Evolutionary conservation across 2,329 filamentous ascomycete species (phyloP).

Genomic region (Aureobasidium subglaciale): DNA sequence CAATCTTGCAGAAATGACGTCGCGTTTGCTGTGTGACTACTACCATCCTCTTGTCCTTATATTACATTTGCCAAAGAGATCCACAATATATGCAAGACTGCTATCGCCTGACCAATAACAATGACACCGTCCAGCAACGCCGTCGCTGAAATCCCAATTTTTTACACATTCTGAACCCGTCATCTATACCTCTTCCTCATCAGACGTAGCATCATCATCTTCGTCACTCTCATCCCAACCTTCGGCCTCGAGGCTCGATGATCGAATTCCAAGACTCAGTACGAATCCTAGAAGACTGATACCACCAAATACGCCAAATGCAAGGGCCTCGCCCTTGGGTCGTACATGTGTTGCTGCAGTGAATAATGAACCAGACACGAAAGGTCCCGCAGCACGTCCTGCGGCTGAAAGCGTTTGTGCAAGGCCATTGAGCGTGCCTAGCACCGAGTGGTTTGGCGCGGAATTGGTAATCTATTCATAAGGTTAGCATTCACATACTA

Average conservation of each 20-base stretch:
- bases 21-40: too few relatives aligned
- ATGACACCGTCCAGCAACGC: slow-evolving; percentile 14
- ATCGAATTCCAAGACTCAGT: slow-evolving; percentile 69
- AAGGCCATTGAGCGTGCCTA: slow-evolving; percentile 86
- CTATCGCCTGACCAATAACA: not conserved
- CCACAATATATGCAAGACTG: slow-evolving; percentile 4
- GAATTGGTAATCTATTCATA: slow-evolving; percentile 76
- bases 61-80: not conserved
- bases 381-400: slow-evolving; percentile 80
- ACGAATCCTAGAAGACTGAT: slow-evolving; percentile 75
- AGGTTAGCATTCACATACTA: slow-evolving; percentile 39
- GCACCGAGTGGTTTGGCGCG: slow-evolving; percentile 72
- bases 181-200: slow-evolving; percentile 36
- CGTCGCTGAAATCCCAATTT: slow-evolving; percentile 13
- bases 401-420: slow-evolving; percentile 90
- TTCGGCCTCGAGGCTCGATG: slow-evolving; percentile 52
- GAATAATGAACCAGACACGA: slow-evolving; percentile 81
- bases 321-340: slow-evolving; percentile 75
- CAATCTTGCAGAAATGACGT: too few relatives aligned
- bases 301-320: slow-evolving; percentile 82
- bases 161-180: not conserved
- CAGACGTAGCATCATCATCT: slow-evolving; percentile 36
- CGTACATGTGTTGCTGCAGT: slow-evolving; percentile 65
- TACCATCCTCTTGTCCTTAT: not conserved
- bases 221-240: slow-evolving; percentile 43